Evolutionary conservation across 2,329 filamentous ascomycete genomes (phyloP).

Genomic region (Harringtonia aguacate): DNA sequence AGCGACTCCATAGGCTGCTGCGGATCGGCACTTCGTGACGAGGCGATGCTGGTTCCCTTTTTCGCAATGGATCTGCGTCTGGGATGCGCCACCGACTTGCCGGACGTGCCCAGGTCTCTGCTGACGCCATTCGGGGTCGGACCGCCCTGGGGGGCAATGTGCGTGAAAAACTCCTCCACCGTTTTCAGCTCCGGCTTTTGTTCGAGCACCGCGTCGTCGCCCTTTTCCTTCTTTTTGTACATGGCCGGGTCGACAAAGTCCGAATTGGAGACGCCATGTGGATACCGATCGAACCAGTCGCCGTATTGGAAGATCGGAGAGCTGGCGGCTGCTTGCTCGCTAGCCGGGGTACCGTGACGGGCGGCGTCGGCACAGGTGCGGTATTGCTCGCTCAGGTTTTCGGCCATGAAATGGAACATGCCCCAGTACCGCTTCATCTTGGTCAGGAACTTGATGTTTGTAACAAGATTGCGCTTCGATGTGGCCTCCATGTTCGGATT

Average conservation of each 20-base stretch:
- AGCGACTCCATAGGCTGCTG: conserved; percentile 24
- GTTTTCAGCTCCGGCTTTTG: conserved; percentile 83
- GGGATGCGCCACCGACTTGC: conserved; percentile 14
- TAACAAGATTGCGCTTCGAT: conserved; percentile 74
- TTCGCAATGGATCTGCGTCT: conserved; percentile 29
- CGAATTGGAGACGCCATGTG: conserved; percentile 75
- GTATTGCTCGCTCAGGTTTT: conserved; percentile 85
- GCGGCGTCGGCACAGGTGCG: conserved; percentile 74
- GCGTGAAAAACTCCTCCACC: conserved; percentile 88
- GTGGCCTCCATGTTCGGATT: conserved; percentile 63
- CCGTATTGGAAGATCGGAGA: conserved; percentile 83
- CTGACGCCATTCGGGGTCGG: conserved; percentile 3
- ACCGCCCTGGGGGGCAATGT: conserved; percentile 49
- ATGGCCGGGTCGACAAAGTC: conserved; percentile 71
- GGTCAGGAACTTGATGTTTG: conserved; percentile 80
- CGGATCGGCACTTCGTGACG: conserved; percentile 17
- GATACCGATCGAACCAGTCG: conserved; percentile 95
- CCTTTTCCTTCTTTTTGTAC: conserved; percentile 60
- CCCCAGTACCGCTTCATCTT: conserved; percentile 98
- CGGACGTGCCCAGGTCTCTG: conserved; percentile 1
- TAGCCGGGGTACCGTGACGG: conserved; percentile 48
- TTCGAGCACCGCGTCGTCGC: conserved; percentile 79
- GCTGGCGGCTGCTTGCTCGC: conserved; percentile 29
- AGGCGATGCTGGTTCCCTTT: conserved; percentile 22
- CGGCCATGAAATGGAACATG: conserved; percentile 95